Conservation (phyloP, 345 rosid genomes). For the Salix purpurea region DNA sequence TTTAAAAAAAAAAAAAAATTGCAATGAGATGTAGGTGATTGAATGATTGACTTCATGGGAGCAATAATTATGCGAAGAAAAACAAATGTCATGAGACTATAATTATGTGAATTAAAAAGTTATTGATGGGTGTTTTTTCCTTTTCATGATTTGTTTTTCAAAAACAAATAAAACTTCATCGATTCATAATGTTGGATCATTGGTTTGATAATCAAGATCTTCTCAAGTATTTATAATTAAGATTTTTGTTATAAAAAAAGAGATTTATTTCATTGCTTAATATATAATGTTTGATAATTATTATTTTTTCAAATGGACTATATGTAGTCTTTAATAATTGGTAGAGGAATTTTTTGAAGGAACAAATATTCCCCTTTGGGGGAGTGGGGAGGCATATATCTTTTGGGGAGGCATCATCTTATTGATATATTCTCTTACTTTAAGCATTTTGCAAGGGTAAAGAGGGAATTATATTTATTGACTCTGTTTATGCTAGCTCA, state of each 20-base stretch:
- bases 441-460: too few relatives aligned
- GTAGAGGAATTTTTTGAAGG: too few relatives aligned
- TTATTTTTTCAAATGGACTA: neutral
- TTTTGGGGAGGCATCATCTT: too few relatives aligned
- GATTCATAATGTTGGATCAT: neutral
- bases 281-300: neutral
- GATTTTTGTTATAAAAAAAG: neutral
- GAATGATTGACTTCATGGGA: neutral
- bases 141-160: neutral
- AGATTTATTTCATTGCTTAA: neutral
- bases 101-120: neutral
- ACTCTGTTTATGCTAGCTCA: constrained; percentile 19
- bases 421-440: too few relatives aligned
- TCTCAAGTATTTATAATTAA: too few relatives aligned
- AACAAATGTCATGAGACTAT: neutral
- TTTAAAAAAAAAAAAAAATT: neutral
- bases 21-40: neutral
- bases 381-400: too few relatives aligned
- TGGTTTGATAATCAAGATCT: neutral
- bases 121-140: neutral
- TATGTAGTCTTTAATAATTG: too few relatives aligned
- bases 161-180: neutral
- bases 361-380: too few relatives aligned
- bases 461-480: too few relatives aligned
- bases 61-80: neutral